A percentile compares a stretch with the other conserved stretches of the same genome.
Conservation (phyloP, 345 rosid species). For the Litchi chinensis region DNA sequence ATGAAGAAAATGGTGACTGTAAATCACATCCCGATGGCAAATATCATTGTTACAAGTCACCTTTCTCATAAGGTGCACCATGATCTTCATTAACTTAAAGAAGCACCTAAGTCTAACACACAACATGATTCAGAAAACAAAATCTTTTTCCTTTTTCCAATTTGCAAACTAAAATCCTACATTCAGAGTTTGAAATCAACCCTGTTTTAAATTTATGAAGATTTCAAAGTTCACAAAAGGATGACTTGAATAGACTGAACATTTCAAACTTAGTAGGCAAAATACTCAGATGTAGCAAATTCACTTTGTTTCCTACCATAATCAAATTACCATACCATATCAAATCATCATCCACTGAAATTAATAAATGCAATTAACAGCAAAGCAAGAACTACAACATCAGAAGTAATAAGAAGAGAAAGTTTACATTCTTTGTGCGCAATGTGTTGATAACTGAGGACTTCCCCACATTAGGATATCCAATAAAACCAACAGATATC, state of each 20-base stretch:
- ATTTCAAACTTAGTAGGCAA: background rate
- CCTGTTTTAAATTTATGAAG: background rate
- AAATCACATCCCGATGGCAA: background rate
- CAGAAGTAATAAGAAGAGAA: background rate
- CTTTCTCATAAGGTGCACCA: background rate
- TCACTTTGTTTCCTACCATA: background rate
- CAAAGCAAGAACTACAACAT: background rate
- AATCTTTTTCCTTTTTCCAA: background rate
- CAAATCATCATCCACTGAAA: background rate
- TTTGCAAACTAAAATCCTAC: background rate
- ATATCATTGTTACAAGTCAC: background rate
- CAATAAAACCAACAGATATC: conserved; percentile 91
- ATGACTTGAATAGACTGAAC: background rate
- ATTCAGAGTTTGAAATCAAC: background rate
- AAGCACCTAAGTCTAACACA: background rate
- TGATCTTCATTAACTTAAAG: background rate
- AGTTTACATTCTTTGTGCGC: conserved; percentile 82
- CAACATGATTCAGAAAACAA: background rate
- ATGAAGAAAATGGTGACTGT: background rate
- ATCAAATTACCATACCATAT: background rate
- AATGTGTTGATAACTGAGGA: conserved; percentile 95
- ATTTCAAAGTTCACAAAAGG: background rate
- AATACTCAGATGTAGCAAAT: background rate
- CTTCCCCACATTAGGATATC: conserved; percentile 97
- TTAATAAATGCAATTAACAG: background rate